Evolutionary conservation across 352 stramenopile species (phyloP).

Genomic region (Pythium coloratum): DNA sequence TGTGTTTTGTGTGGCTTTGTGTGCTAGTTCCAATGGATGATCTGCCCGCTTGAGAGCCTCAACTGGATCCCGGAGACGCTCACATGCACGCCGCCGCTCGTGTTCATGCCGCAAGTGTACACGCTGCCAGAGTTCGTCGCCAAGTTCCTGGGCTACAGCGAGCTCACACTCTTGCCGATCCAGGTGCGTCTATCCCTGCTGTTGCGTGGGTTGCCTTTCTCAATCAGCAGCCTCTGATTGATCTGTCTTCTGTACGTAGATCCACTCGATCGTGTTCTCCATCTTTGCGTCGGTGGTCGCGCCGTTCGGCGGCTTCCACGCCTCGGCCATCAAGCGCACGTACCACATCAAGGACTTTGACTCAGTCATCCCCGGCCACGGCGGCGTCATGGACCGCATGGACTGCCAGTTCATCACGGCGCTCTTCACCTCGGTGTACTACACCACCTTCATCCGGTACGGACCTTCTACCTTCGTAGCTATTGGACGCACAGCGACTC

Average conservation of each 20-base stretch:
- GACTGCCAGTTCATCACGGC: slow-evolving; percentile 97
- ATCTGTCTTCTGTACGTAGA: slow-evolving; percentile 47
- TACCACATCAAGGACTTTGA: slow-evolving; percentile 99
- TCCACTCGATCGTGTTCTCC: slow-evolving; percentile 96
- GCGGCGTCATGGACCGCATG: slow-evolving; percentile 97
- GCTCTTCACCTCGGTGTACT: slow-evolving; percentile 96
- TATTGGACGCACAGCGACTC: neutral
- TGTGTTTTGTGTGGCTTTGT: neutral
- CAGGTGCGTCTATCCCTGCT: slow-evolving; percentile 41
- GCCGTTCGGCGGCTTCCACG: slow-evolving; percentile 99
- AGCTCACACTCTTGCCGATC: slow-evolving; percentile 87
- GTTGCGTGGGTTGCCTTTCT: slow-evolving; percentile 3
- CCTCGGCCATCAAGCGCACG: slow-evolving; percentile 98
- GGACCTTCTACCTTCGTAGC: neutral
- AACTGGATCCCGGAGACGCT: slow-evolving; percentile 72
- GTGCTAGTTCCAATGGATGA: slow-evolving; percentile 91
- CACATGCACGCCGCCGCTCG: slow-evolving; percentile 55
- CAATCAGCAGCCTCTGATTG: too few species aligned
- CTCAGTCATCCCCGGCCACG: slow-evolving; percentile 97
- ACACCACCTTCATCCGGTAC: slow-evolving; percentile 95
- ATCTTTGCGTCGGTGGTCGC: slow-evolving; percentile 98
- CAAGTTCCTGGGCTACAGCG: slow-evolving; percentile 64
- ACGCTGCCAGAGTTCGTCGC: slow-evolving; percentile 75
- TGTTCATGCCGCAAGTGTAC: slow-evolving; percentile 68
- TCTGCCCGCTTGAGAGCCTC: slow-evolving; percentile 87